Evolutionary conservation across 2,329 filamentous ascomycete species (phyloP), one percentile per base, ranked within the genome.

Genomic region (Sphaerulina populicola): DNA sequence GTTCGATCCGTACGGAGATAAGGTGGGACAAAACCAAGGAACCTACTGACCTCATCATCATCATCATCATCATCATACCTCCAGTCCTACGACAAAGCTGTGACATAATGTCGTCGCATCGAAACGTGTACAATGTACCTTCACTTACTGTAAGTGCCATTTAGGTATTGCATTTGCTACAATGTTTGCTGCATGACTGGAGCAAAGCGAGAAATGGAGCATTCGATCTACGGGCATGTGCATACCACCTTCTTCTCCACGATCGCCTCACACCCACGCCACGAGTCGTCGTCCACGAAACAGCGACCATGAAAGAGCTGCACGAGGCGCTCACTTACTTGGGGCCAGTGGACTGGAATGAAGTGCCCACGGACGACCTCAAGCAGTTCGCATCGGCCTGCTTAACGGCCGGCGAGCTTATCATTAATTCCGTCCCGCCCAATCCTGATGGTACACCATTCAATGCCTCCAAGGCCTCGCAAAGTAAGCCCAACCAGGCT

Each of bases 361-460:
- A 75, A 29, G 63, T 76, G 29, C 74, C 74, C 15, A 45, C 42
- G n/a, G 62, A 67, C 46, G 62, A 71, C 53, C 70, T 76, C 27
- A 47, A 63, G 8, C 51, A 58, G 35, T 76, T 69, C 57, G 62
- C 76, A 41, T 60, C 63, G 33, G 60, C 68, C 4, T 64, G 68
- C 46, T 72, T 76, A 59, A 53, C 67, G n/a, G 68, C 85, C 54
- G 81, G 81, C 15, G 83, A 88, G 62, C 73, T 83, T 14, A 78
- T 94, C 50, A 73, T 86, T 60, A 86, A 90, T 63, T 91, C 88
- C 5, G 78, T 94, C 1, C 88, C 88, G 3, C 74, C 75, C 9
- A 69, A 76, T 2, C 68, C 76, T 6, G 70, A 70, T 68, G 65
- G 72, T 72, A 62, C 65, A 58, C 57, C 69, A 64, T 64, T 72